phyloP scores from a whole-genome alignment of 768 basidiomycete genomes.

The Butyriboletus loyo region DNA sequence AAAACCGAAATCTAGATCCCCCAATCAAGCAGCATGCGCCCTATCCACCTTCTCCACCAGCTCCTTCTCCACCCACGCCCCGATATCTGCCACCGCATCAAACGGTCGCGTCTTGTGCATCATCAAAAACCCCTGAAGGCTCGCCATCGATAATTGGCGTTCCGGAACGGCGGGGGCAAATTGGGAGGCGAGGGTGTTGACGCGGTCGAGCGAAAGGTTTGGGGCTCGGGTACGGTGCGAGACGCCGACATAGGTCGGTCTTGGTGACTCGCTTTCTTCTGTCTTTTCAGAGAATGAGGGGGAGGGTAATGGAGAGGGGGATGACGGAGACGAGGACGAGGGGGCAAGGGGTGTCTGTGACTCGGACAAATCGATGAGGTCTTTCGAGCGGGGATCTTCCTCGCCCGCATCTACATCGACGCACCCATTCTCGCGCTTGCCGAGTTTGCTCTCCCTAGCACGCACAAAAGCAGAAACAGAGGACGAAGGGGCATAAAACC shows the following conservation, averaged over 20 bases:
- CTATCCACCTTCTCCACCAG: background rate
- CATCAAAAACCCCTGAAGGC: conserved; percentile 63
- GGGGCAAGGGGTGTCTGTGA: background rate
- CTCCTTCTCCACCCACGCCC: conserved; percentile 51
- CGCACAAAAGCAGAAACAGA: background rate
- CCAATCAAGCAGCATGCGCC: no score
- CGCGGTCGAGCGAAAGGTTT: conserved; percentile 37
- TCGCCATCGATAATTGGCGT: conserved; percentile 40
- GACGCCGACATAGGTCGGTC: conserved; percentile 9
- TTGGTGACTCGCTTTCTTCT: background rate
- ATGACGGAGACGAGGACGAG: background rate
- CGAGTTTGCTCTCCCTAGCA: background rate
- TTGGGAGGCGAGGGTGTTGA: conserved; percentile 46
- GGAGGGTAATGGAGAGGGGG: background rate
- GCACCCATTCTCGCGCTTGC: background rate
- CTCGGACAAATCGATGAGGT: conserved; percentile 21
- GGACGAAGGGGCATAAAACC: conserved; percentile 57
- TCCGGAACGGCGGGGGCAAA: conserved; percentile 58
- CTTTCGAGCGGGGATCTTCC: background rate
- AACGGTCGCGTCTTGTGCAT: conserved; percentile 57
- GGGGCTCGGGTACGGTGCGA: conserved; percentile 38
- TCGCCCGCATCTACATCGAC: background rate
- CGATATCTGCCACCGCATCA: conserved; percentile 47
- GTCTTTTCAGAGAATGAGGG: conserved; percentile 17
- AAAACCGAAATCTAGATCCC: no score